These are phyloP conservation scores for Acanthamoeba sp. DNA, from an alignment of 208 protist genomes.

Conservation along the genomic window DNA sequence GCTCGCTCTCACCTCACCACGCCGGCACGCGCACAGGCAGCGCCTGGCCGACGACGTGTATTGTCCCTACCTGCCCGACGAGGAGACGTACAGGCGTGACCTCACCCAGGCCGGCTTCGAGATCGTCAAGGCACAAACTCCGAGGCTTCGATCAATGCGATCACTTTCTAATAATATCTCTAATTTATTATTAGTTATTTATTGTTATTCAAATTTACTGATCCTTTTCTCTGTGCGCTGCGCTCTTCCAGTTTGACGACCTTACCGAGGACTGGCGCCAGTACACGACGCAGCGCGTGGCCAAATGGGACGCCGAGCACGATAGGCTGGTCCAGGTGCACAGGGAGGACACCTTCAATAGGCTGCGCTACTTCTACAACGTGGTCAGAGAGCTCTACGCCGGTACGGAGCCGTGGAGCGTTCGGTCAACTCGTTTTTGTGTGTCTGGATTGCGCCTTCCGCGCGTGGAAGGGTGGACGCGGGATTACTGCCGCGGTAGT, in stretches of 20 bases:
- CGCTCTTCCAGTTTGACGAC: constrained; percentile 56
- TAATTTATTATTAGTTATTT: too few relatives aligned
- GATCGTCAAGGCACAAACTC: constrained; percentile 67
- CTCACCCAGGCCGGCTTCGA: constrained; percentile 61
- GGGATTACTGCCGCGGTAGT: neutral
- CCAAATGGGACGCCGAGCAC: constrained; percentile 67
- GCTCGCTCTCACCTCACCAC: neutral
- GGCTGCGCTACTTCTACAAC: constrained; percentile 77
- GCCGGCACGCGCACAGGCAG: neutral
- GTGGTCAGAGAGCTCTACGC: constrained; percentile 66
- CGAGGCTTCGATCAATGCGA: too few relatives aligned
- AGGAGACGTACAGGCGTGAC: constrained; percentile 51
- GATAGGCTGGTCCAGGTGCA: constrained; percentile 69
- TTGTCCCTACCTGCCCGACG: constrained; percentile 65
- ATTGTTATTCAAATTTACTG: too few relatives aligned
- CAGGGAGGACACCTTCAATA: constrained; percentile 71
- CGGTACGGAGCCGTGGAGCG: too few relatives aligned
- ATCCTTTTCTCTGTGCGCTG: too few relatives aligned
- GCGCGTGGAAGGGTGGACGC: too few relatives aligned
- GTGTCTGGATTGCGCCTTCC: too few relatives aligned
- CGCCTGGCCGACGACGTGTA: constrained; percentile 67
- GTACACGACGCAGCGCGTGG: constrained; percentile 68
- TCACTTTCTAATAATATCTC: too few relatives aligned
- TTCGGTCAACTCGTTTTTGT: neutral
- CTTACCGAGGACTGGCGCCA: constrained; percentile 72